Base-by-base conservation (phyloP, 495 filamentous ascomycete species). In the Penicillium riverlandense region DNA sequence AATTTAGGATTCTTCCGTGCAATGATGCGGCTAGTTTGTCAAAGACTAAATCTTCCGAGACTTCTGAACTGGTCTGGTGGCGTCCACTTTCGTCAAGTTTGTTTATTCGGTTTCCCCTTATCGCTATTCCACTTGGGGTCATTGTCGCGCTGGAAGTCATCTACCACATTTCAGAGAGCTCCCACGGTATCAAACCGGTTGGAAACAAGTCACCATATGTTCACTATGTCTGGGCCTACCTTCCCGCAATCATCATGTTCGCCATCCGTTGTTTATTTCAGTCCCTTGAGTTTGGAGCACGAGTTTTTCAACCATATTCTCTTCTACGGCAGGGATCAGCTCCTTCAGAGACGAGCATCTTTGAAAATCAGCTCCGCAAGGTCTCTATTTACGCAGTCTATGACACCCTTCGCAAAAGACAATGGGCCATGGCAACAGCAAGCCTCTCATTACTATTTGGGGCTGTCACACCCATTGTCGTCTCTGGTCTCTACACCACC, bases 201-300 rank as follows among this genome's bases (percentile, higher is more conserved):
- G 41, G 31, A 4, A 35, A 14, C 8, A 32, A 38, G 11, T 44
- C 41, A 30, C 28, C 41, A 12, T 53, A 43, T 11, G 37, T 49
- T 28, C 50, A 44, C 11, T 53, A 53, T 37, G 35, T 44, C 36
- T 55, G 52, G 52, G 35, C 40, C 8, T 57, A 57, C 29, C 16
- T 57, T 3, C 54, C 54, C 2, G 54, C 54, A n/a, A 28, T 57
- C 2, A 34, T 57, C 0, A 51, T 57, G 47, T 43, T 57, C 10
- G 12, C 37, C 11, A 37, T 50, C 11, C 50, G 44, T 6, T 47
- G 42, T 43, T 32, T 42, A 38, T 38, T 51, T 37, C 16, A 33
- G 35, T 38, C 30, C 28, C 29, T 41, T 7, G 44, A 47, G 27
- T 41, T 47, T 36, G 37, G 37, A 10, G 27, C 32, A 27, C 44